Conservation (phyloP, 1,139 yeast species). For the Kluyveromyces sp. region DNA sequence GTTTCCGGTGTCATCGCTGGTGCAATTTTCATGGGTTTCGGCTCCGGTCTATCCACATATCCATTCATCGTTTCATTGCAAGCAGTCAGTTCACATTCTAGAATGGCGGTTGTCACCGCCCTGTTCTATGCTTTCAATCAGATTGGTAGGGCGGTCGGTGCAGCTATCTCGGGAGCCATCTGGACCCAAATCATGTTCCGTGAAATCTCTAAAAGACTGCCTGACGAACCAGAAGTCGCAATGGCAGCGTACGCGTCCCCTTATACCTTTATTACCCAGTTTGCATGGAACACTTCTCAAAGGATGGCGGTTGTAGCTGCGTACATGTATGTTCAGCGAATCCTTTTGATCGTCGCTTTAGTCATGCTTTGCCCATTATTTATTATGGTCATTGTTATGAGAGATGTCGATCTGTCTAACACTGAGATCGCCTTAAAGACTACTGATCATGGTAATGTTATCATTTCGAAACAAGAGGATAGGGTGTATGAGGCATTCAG, state of each 20-base stretch:
- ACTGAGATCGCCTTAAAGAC: conserved; percentile 1
- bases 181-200: conserved; percentile 45
- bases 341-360: conserved; percentile 42
- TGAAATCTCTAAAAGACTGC: conserved; percentile 20
- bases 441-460: background rate
- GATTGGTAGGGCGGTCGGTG: conserved; percentile 46
- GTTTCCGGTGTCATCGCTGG: conserved; percentile 56
- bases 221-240: conserved; percentile 33
- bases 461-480: background rate
- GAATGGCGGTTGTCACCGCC: conserved; percentile 52
- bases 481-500: background rate
- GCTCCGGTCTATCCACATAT: conserved; percentile 63
- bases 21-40: conserved; percentile 56
- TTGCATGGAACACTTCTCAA: conserved; percentile 53
- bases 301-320: conserved; percentile 48
- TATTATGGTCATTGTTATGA: conserved; percentile 40
- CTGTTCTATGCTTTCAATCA: conserved; percentile 47
- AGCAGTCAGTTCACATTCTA: conserved; percentile 50
- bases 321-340: conserved; percentile 49
- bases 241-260: conserved; percentile 46
- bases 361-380: conserved; percentile 31
- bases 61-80: conserved; percentile 57
- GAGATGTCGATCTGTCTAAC: conserved; percentile 42
- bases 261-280: conserved; percentile 36
- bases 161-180: conserved; percentile 47